Evolutionary conservation across 345 rosid genomes (phyloP), one percentile per base, ranked within the genome.

Genomic region (Arabidopsis thaliana): DNA sequence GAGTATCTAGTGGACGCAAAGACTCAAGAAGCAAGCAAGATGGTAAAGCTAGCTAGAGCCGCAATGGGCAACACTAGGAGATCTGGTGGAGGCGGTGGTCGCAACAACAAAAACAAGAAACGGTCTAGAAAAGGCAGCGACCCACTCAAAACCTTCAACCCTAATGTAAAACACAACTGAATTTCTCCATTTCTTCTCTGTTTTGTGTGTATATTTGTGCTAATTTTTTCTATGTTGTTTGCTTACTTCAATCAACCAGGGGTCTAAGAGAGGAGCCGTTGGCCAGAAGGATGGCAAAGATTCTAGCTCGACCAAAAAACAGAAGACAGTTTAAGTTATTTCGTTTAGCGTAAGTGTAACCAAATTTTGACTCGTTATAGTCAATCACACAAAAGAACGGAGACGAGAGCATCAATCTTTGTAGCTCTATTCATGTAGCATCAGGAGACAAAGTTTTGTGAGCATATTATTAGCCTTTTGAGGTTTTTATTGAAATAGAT

Each of bases 21-120:
- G 73, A 92, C 97, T 24, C 85, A 86, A 75, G 91, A 91, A 76
- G 97, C 97, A 48, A 85, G 88, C 78, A 91, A 94, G 81, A 87
- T 89, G 91, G 86, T 94, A 2, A 88, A 83, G 84, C 86, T 90
- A 68, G 81, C 93, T 7, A 83, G 93, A 58, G 97, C 90, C 67
- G 98, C 98, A 65, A 86, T 94, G 96, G 96, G 97, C 1, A 84
- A 78, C 79, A 61, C 25, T 40, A 67, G 77, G 34, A 78, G 78
- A 22, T 66, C 82, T 4, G 55, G 80, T 69, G 23, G 71, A 63
- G 70, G 69, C 0, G 66, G 79, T 10, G 67, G 72, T 59, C 81
- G 77, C 40, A 82, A 80, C 56, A 87, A 78, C 24, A 81, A 76
- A 50, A 79, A 80, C 38, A 87, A 78, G 80, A 87, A 77, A 79